Conservation (phyloP, 2,329 filamentous ascomycete species). For the Neonectria magnoliae region DNA sequence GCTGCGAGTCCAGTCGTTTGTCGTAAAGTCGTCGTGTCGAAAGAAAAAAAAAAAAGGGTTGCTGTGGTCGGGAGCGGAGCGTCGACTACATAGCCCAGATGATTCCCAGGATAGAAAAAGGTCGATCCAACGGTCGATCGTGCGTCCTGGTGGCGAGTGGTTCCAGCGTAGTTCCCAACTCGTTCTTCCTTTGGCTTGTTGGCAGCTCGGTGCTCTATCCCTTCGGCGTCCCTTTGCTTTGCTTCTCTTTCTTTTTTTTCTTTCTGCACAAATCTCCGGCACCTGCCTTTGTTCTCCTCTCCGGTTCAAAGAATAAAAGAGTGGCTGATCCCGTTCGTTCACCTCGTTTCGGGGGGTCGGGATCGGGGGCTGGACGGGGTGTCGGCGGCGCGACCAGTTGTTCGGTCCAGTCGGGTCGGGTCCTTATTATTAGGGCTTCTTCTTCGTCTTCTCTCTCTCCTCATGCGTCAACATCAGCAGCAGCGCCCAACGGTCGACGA, state of each 20-base stretch:
- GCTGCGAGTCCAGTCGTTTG: background rate
- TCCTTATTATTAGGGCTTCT: conserved; percentile 15
- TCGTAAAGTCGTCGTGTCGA: conserved; percentile 16
- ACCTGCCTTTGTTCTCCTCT: conserved; percentile 6
- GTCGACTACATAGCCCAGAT: conserved; percentile 18
- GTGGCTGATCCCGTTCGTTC: conserved; percentile 27
- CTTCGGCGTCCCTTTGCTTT: background rate
- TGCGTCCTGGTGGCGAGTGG: background rate
- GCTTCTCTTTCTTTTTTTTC: background rate
- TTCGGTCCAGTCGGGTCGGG: conserved; percentile 10
- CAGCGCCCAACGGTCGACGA: conserved; percentile 36
- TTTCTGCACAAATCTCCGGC: background rate
- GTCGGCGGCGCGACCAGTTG: conserved; percentile 30
- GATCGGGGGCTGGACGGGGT: conserved; percentile 29
- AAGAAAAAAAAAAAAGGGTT: background rate
- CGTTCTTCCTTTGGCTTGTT: conserved; percentile 2
- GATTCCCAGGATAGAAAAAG: conserved; percentile 2
- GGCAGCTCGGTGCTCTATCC: background rate
- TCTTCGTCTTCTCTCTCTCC: background rate
- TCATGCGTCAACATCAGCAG: conserved; percentile 28
- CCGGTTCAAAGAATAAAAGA: conserved; percentile 26
- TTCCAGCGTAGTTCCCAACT: background rate
- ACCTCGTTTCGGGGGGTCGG: conserved; percentile 21
- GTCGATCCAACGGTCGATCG: conserved; percentile 7
- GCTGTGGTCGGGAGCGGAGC: background rate